Evolutionary conservation across 768 basidiomycete species (phyloP).

Genomic region (Pulveroboletus frians): DNA sequence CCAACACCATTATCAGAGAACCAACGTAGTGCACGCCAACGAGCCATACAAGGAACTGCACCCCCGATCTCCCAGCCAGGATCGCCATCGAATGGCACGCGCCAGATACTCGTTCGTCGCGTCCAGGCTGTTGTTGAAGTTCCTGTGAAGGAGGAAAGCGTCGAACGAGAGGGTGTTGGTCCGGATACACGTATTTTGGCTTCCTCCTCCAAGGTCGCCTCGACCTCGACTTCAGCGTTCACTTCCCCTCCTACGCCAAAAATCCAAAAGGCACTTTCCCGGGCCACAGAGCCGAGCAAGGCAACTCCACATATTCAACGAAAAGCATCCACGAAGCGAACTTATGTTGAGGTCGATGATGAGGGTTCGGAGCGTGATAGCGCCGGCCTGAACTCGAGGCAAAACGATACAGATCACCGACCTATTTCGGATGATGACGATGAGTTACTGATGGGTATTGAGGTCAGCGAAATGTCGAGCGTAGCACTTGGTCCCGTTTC

Average conservation of each 20-base stretch:
- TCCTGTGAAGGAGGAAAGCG: conserved; percentile 60
- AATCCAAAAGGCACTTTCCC: conserved; percentile 6
- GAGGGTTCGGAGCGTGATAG: conserved; percentile 19
- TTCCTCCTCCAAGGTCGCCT: conserved; percentile 10
- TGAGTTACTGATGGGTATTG: conserved; percentile 56
- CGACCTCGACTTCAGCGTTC: conserved; percentile 12
- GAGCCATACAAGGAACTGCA: conserved; percentile 7
- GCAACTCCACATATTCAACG: conserved; percentile 15
- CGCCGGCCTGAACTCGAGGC: conserved; percentile 6
- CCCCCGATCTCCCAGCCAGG: conserved; percentile 2
- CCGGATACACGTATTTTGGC: conserved; percentile 1
- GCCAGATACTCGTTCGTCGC: conserved; percentile 46
- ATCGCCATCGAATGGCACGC: conserved; percentile 10
- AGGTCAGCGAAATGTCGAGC: conserved; percentile 35
- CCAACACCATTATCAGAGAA: conserved; percentile 31
- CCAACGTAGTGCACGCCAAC: conserved; percentile 23
- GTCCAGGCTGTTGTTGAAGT: conserved; percentile 58
- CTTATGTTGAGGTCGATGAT: conserved; percentile 33
- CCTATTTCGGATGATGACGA: conserved; percentile 46
- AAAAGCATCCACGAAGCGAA: conserved; percentile 21
- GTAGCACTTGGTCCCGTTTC: neutral
- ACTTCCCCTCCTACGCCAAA: conserved; percentile 5
- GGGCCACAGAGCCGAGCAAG: conserved; percentile 1
- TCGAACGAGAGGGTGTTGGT: conserved; percentile 33
- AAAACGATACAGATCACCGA: conserved; percentile 10